phyloP scores from a whole-genome alignment of 1,284 basidiomycete genomes.

The Phellopilus nigrolimitatus region DNA sequence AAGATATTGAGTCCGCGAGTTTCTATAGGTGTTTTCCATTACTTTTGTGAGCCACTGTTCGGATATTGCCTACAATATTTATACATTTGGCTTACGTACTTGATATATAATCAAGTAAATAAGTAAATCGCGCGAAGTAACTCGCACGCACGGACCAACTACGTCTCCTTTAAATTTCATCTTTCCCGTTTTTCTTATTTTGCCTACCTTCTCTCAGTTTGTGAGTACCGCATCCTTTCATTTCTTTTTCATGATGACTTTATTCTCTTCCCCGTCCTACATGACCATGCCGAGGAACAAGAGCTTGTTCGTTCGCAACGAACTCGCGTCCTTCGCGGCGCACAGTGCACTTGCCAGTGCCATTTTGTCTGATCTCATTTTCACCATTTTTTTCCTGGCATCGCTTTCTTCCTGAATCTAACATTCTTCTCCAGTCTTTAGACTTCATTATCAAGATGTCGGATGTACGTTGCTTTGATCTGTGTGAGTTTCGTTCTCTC shows the following conservation, averaged over 20 bases:
- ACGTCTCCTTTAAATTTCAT: too few species aligned
- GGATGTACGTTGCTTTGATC: neutral
- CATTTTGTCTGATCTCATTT: slow-evolving; percentile 60
- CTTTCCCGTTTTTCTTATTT: too few species aligned
- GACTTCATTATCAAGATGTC: slow-evolving; percentile 1
- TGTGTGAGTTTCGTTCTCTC: slow-evolving; percentile 8
- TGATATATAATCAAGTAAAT: too few species aligned
- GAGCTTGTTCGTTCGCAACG: slow-evolving; percentile 69
- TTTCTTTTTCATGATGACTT: slow-evolving; percentile 50
- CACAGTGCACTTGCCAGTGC: slow-evolving; percentile 80
- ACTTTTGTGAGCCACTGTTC: too few species aligned
- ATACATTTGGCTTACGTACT: too few species aligned
- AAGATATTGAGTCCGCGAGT: too few species aligned
- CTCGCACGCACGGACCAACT: too few species aligned
- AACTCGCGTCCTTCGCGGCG: slow-evolving; percentile 52
- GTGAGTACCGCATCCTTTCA: slow-evolving; percentile 10
- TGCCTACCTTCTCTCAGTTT: slow-evolving; percentile 1
- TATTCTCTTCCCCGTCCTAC: slow-evolving; percentile 83
- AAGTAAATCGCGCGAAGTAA: too few species aligned
- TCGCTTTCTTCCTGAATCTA: slow-evolving; percentile 4
- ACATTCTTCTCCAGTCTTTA: slow-evolving; percentile 9
- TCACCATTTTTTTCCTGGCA: slow-evolving; percentile 7
- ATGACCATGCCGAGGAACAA: slow-evolving; percentile 74
- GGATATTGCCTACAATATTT: too few species aligned
- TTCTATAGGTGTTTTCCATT: too few species aligned